Percentiles rank a stretch among this genome's conserved stretches.
phyloP scores from a whole-genome alignment of 345 rosid species.

The Triadica sebifera region DNA sequence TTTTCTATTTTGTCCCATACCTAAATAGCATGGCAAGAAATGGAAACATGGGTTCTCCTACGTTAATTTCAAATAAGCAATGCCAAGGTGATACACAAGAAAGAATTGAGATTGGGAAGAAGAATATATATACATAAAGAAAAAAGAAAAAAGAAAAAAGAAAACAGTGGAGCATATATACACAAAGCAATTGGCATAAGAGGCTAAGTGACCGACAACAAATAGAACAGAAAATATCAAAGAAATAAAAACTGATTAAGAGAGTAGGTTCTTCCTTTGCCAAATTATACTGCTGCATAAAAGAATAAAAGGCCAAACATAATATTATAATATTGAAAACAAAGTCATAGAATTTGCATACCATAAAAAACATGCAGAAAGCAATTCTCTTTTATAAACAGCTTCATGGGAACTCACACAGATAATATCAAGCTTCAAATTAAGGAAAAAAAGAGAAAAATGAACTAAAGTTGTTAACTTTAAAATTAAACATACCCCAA shows the following conservation, averaged over 20 bases:
- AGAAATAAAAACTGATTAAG: slow-evolving; percentile 18
- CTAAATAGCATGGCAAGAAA: too few species aligned
- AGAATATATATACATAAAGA: too few species aligned
- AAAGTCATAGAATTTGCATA: not conserved
- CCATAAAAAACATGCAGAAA: not conserved
- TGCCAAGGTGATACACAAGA: too few species aligned
- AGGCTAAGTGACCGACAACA: not conserved
- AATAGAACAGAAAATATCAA: slow-evolving; percentile 23
- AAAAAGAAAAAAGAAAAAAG: too few species aligned
- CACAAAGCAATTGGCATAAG: not conserved
- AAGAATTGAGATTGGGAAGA: too few species aligned
- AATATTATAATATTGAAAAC: not conserved
- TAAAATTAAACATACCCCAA: slow-evolving; percentile 45
- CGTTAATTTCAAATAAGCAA: too few species aligned
- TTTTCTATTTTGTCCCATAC: too few species aligned
- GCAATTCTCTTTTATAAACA: too few species aligned
- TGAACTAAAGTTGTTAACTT: too few species aligned
- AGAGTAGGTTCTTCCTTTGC: slow-evolving; percentile 21
- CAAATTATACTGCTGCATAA: slow-evolving; percentile 1
- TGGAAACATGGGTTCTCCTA: too few species aligned
- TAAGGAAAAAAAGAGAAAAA: not conserved
- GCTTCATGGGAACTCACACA: too few species aligned
- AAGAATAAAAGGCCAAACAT: not conserved
- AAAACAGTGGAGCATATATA: too few species aligned
- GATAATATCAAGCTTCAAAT: not conserved